Evolutionary conservation across 2,329 filamentous ascomycete species (phyloP).

Genomic region (Grosmannia clavigera): DNA sequence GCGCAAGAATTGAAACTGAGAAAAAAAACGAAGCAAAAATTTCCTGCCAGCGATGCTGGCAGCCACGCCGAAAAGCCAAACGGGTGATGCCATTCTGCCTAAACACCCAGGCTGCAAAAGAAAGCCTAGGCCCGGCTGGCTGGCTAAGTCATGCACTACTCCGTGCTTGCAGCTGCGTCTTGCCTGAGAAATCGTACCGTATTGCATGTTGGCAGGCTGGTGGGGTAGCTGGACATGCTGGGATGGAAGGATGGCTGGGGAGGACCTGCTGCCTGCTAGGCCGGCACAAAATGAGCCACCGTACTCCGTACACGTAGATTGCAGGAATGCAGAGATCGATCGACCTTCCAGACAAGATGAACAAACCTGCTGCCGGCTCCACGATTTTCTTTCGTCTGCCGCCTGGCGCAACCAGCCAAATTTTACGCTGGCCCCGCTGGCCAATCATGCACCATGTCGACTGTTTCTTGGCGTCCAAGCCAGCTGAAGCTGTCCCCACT

Average conservation of each 20-base stretch:
- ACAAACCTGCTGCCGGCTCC: neutral
- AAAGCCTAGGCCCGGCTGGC: neutral
- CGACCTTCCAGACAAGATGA: neutral
- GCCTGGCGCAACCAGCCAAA: neutral
- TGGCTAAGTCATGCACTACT: neutral
- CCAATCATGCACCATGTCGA: conserved; percentile 5
- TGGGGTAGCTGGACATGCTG: neutral
- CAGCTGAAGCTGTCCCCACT: conserved; percentile 10
- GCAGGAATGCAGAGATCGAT: neutral
- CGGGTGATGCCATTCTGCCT: neutral
- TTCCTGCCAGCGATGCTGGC: neutral
- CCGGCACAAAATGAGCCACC: neutral
- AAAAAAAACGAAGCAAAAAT: neutral
- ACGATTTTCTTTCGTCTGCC: neutral
- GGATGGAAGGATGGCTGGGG: neutral
- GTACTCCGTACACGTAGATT: neutral
- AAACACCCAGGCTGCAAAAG: neutral
- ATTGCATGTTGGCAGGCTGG: neutral
- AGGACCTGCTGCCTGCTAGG: neutral
- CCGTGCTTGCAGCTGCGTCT: neutral
- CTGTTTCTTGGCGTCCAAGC: conserved; percentile 2
- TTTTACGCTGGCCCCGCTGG: neutral
- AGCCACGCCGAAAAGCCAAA: neutral
- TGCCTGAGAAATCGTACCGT: neutral
- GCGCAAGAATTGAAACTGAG: neutral